Base-by-base conservation (phyloP, 148 eudicot genomes). In the Dysphania ambrosioides region DNA sequence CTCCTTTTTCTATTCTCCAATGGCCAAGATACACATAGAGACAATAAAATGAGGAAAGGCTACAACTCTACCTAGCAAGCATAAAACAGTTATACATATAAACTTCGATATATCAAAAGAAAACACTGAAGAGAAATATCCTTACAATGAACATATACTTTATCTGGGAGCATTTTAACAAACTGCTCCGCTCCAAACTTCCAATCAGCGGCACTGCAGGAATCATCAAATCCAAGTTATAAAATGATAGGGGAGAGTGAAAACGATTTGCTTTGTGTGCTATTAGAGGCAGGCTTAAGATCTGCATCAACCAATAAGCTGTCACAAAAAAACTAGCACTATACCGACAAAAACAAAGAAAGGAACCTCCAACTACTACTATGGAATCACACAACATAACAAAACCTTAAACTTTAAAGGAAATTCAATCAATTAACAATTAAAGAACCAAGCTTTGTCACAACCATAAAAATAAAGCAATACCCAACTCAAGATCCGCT, bases 131-230 rank as follows among this genome's bases (percentile, higher is more conserved):
- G 18, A 12, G 6, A 57, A 76, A 16, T 36, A 57, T 77, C 67
- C 98, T 92, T 89, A 95, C 99, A 93, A 77, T 89, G 97, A 83
- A 95, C 97, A 74, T 79, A 89, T 36, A 95, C 91, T 95, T 87
- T 90, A 81, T 90, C 94, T 29, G 97, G 91, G 60, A 92, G 90
- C 83, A 65, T 73, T 65, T 80, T 81, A 34, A 92, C 97, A 80
- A 92, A 95, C 79, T 87, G 94, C 84, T 89, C 97, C 15, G 97
- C 94, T 49, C 80, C 97, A 71, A 90, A 95, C 82, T 88, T 92
- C 99, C 99, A 95, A 80, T 95, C 92, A 3, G 85, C 36, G 49
- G 90, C 77, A 83, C 99, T 95, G 92, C 80, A 84, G 56, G 47
- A 71, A 82, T 35, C 76, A 41, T 68, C 38, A 44, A 47, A 68